Evolutionary conservation across 2,329 filamentous ascomycete species (phyloP), one percentile per base, ranked within the genome.

Genomic region (Talaromyces sp.): DNA sequence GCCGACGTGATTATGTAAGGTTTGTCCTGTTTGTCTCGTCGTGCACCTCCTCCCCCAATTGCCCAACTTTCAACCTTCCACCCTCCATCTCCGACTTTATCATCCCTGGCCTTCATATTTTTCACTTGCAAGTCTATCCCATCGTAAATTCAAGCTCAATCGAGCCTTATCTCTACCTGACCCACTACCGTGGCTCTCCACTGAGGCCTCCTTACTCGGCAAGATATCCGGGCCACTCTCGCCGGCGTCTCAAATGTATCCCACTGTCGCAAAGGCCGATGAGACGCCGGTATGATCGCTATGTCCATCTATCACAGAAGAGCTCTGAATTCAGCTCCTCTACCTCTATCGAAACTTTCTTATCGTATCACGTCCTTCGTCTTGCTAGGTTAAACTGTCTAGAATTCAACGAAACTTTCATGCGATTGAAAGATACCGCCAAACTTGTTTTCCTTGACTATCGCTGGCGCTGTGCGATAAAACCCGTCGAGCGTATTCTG

Each of bases 281-380:
- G 61, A 64, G 61, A 56, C 34, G 49, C 61, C 61, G 61, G 36
- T 40, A 40, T 38, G 19, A 13, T 40, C 2, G 13, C 19, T 40
- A 43, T 43, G 34, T 27, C 27, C 49, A 53, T 49, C 22, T 6
- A 3, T 29, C 27, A 31, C 13, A 17, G 25, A 31, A 29, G 49
- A 29, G 7, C 25, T 29, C 13, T 31, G 6, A 1, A 53, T 29
- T 15, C 5, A 53, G 49, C 27, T 53, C 27, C 7, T 53, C 10
- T 6, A n/a, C 15, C 49, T 53, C 49, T 53, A 31, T 29, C 15
- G 25, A 29, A n/a, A 29, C 5, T 29, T 53, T 17, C 7, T 29
- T 53, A 10, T 53, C 49, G 49, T 6, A n/a, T 17, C 3, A 5
- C 2, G 5, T 29, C 11, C 13, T 27, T 31, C 2, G 27, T 10